Evolutionary conservation across 129 eudicot species (phyloP).

Genomic region (Flaveria bidentis): DNA sequence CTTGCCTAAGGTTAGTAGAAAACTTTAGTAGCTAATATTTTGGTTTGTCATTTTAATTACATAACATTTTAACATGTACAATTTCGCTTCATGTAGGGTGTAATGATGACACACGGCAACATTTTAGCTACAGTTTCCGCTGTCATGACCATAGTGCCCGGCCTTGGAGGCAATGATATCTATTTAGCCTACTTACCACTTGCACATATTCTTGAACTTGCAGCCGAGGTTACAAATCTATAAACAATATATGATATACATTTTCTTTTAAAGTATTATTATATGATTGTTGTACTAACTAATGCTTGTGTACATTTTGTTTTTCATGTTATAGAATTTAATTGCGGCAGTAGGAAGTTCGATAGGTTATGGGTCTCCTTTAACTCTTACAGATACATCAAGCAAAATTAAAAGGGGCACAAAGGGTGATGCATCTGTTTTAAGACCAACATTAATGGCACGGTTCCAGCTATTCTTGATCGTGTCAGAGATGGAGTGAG

Average conservation of each 20-base stretch:
- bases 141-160: slow-evolving; percentile 88
- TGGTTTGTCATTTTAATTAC: not conserved
- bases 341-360: slow-evolving; percentile 41
- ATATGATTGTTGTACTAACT: not conserved
- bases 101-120: slow-evolving; percentile 93
- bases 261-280: not conserved
- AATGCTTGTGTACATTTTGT: slow-evolving; percentile 18
- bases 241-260: not conserved
- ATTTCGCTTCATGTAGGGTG: slow-evolving; percentile 58
- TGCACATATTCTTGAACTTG: slow-evolving; percentile 95
- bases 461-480: slow-evolving; percentile 12
- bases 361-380: slow-evolving; percentile 9
- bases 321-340: slow-evolving; percentile 51
- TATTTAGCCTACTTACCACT: slow-evolving; percentile 90
- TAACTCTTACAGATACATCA: slow-evolving; percentile 7
- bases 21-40: not conserved
- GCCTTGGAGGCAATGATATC: slow-evolving; percentile 68
- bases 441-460: slow-evolving; percentile 16
- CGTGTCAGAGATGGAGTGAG: slow-evolving; percentile 11
- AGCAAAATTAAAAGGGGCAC: slow-evolving; percentile 15
- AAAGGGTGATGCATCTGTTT: slow-evolving; percentile 12
- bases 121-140: slow-evolving; percentile 89
- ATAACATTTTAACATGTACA: not conserved
- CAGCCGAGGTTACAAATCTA: slow-evolving; percentile 68
- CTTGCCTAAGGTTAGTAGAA: slow-evolving; percentile 76